phyloP scores from a whole-genome alignment of 129 eudicot genomes.

The Escallonia herrerae region DNA sequence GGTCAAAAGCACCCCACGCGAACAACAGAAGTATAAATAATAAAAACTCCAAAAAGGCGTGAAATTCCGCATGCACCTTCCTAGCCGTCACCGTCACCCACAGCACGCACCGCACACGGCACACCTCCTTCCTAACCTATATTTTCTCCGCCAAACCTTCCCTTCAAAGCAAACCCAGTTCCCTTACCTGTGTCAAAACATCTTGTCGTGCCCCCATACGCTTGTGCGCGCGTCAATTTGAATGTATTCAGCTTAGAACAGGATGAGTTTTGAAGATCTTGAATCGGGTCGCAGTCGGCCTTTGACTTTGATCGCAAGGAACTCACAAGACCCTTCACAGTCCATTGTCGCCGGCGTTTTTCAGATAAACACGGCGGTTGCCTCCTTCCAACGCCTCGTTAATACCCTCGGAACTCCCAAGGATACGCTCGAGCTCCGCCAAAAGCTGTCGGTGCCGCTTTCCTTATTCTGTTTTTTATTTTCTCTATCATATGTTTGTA shows the following conservation, averaged over 20 bases:
- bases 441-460: conserved; percentile 38
- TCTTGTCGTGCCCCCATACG: too few species aligned
- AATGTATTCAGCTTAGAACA: neutral
- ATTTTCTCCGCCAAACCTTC: neutral
- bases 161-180: neutral
- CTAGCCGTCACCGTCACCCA: neutral
- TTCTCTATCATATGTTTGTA: neutral
- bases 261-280: conserved; percentile 46
- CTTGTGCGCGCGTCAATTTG: neutral
- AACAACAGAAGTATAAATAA: neutral
- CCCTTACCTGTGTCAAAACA: neutral
- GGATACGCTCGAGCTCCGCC: conserved; percentile 62
- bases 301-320: neutral
- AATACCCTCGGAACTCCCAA: conserved; percentile 66
- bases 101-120: neutral
- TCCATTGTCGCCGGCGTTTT: conserved; percentile 33
- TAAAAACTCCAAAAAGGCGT: neutral
- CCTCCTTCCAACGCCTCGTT: conserved; percentile 55
- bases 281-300: conserved; percentile 25
- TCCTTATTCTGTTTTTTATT: neutral
- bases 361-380: conserved; percentile 60
- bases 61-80: neutral
- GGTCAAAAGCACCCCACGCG: neutral
- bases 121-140: neutral
- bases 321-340: conserved; percentile 13